Evolutionary conservation across 176 grass and related monocot species (phyloP).

Genomic region (Oryza meridionalis): DNA sequence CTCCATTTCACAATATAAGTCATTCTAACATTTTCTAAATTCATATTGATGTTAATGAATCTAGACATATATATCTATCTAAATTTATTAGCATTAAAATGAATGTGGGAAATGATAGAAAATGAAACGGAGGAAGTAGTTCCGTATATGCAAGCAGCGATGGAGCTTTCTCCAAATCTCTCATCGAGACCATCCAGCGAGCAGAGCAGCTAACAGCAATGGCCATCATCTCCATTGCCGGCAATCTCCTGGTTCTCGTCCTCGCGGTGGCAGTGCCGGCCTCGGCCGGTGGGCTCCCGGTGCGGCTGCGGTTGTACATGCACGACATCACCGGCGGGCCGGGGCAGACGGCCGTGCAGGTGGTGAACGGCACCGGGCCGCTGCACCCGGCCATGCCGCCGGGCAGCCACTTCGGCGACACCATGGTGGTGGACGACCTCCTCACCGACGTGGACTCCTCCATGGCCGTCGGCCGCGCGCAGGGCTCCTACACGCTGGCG

Average conservation of each 20-base stretch:
- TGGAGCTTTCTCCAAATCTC: not conserved
- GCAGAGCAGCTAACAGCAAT: not conserved
- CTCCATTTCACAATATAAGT: too few species aligned
- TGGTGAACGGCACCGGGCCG: not conserved
- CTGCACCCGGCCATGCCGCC: conserved; percentile 18
- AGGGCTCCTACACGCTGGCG: conserved; percentile 27
- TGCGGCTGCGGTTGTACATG: conserved; percentile 38
- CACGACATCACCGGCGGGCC: conserved; percentile 40
- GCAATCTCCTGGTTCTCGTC: not conserved
- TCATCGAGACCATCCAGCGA: too few species aligned
- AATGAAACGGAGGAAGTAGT: too few species aligned
- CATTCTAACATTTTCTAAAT: too few species aligned
- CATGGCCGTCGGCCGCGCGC: conserved; percentile 1
- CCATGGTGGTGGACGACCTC: conserved; percentile 13
- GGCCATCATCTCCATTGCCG: not conserved
- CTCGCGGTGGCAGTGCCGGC: not conserved
- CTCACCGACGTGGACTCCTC: not conserved
- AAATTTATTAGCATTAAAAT: too few species aligned
- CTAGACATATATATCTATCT: too few species aligned
- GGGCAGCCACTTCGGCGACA: conserved; percentile 27
- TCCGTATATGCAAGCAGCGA: too few species aligned
- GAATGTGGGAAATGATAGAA: too few species aligned
- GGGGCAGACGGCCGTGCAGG: not conserved
- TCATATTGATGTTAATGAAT: too few species aligned
- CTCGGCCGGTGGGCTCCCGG: not conserved